A percentile compares a stretch with the other conserved stretches of the same genome.
phyloP scores from a whole-genome alignment of 257 asterid species.

The Avicennia marina region DNA sequence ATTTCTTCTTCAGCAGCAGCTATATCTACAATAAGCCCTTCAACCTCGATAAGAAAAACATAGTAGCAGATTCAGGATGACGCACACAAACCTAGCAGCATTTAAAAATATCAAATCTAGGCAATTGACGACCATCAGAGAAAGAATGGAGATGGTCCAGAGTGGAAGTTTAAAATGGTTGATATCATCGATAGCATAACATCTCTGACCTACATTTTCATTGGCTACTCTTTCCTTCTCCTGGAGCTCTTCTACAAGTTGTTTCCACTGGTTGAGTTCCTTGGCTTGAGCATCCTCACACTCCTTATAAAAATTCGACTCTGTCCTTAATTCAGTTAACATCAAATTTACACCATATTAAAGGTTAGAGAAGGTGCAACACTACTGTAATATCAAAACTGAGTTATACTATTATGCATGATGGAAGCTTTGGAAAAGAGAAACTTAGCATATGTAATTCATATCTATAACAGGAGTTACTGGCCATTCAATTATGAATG shows the following conservation, averaged over 20 bases:
- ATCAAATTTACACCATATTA: constrained; percentile 19
- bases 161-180: constrained; percentile 5
- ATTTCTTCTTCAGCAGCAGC: constrained; percentile 96
- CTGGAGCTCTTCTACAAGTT: constrained; percentile 77
- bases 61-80: constrained; percentile 7
- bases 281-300: constrained; percentile 66
- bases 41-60: constrained; percentile 48
- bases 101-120: too few species aligned
- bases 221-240: constrained; percentile 94
- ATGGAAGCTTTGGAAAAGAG: not conserved
- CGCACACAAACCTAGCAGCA: too few species aligned
- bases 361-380: constrained; percentile 20
- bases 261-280: constrained; percentile 81
- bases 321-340: constrained; percentile 67
- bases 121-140: too few species aligned
- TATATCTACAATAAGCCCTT: constrained; percentile 94
- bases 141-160: not conserved
- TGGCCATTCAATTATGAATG: constrained; percentile 18
- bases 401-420: constrained; percentile 9
- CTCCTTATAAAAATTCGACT: constrained; percentile 68
- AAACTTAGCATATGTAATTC: constrained; percentile 3
- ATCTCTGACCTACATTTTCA: constrained; percentile 66
- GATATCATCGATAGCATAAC: constrained; percentile 12
- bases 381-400: not conserved
- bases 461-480: constrained; percentile 2